Base-by-base conservation (phyloP, 1,284 basidiomycete species). In the Salmacisia buchloeana region DNA sequence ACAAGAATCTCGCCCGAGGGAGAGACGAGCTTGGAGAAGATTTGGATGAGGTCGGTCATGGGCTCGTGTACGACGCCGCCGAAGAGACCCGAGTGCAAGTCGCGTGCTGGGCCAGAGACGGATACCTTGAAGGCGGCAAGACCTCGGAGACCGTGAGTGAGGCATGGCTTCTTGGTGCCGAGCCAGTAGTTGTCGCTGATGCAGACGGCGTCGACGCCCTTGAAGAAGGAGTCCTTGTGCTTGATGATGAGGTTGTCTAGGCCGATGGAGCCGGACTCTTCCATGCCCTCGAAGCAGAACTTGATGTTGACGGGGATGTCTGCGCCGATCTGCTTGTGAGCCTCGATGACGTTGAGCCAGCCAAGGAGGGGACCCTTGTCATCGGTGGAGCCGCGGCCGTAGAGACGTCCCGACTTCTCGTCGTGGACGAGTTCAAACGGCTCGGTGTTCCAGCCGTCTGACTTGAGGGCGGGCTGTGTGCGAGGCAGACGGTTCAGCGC, bases 281-380 rank as follows among this genome's bases (percentile, higher is more conserved):
- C 94, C 96, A 98, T 98, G 7, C 94, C 81, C 72, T 98, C 94
- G 76, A 98, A 94, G 83, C 91, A 92, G 84, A 93, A 89, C 75
- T 88, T 87, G 71, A 98, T 82, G 82, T 98, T 98, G 61, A 98
- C 94, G 1, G 94, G 94, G 21, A 98, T 85, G 59, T 89, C 86
- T 12, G 29, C 27, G 29, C 77, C 85, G 56, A 88, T 85, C 67
- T 87, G 80, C 72, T 84, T 81, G 81, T 97, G 93, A 52, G 92
- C 93, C 76, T 97, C 89, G 61, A 97, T 84, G 59, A 93, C 89
- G 80, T 98, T 96, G 69, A 98, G 82, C 96, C 94, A 97, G 39
- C 91, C 94, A 54, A 97, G 71, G 49, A 81, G 72, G 33, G 80
- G 80, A 2, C 77, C 78, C 66, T 79, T 75, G 72, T 75, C 71